Conservation (phyloP, 148 eudicot genomes). For the Dianthus caryophyllus region DNA sequence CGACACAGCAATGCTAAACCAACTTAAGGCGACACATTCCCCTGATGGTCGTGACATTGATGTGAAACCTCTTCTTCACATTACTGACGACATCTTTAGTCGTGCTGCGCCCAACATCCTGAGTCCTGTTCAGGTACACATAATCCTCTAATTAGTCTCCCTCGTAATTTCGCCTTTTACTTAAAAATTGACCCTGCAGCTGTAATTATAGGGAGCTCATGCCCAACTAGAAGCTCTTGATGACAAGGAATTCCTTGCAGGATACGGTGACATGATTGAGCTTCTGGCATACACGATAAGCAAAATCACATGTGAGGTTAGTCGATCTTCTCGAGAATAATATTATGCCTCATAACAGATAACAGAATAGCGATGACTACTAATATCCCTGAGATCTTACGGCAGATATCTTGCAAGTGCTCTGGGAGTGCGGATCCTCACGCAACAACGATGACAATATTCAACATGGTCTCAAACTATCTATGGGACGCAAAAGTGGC, state of each 20-base stretch:
- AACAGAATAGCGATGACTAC: no score
- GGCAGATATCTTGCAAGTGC: conserved; percentile 65
- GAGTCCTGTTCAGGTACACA: conserved; percentile 26
- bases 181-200: not conserved
- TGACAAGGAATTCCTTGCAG: conserved; percentile 37
- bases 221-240: conserved; percentile 44
- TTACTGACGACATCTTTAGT: conserved; percentile 58
- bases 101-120: conserved; percentile 36
- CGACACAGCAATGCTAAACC: conserved; percentile 60
- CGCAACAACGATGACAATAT: conserved; percentile 44
- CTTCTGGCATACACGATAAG: conserved; percentile 53
- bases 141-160: not conserved
- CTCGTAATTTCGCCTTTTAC: no score
- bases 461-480: conserved; percentile 54
- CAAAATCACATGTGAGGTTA: conserved; percentile 64
- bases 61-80: conserved; percentile 46
- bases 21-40: conserved; percentile 49
- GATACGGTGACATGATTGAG: conserved; percentile 48
- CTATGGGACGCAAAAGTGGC: conserved; percentile 81
- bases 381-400: not conserved
- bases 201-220: conserved; percentile 29
- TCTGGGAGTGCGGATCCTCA: conserved; percentile 54
- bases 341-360: not conserved
- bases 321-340: not conserved
- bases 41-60: conserved; percentile 65